phyloP scores from a whole-genome alignment of 2,329 filamentous ascomycete genomes.

The Calonectria pauciramosa region DNA sequence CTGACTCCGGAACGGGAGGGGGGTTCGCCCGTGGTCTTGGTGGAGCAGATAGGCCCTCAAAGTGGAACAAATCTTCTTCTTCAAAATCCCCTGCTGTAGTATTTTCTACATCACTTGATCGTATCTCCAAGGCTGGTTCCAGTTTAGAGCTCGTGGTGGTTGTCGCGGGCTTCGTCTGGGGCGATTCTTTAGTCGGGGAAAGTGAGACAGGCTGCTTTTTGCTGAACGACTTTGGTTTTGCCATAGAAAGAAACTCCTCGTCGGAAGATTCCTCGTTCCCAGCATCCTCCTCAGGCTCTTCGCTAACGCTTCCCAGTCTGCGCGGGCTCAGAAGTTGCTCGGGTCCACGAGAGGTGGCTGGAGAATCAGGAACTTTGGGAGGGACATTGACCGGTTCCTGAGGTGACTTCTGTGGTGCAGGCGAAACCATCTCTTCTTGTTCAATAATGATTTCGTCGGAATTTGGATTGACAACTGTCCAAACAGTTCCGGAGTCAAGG shows the following conservation, averaged over 20 bases:
- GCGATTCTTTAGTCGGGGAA: slow-evolving; percentile 28
- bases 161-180: slow-evolving; percentile 21
- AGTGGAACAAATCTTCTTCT: slow-evolving; percentile 61
- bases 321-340: slow-evolving; percentile 35
- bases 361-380: slow-evolving; percentile 36
- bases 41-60: slow-evolving; percentile 55
- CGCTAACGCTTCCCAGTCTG: slow-evolving; percentile 43
- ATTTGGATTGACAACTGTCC: slow-evolving; percentile 62
- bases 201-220: slow-evolving; percentile 44
- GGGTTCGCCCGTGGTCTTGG: slow-evolving; percentile 43
- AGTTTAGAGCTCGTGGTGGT: slow-evolving; percentile 15
- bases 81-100: slow-evolving; percentile 31
- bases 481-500: slow-evolving; percentile 64
- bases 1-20: slow-evolving; percentile 38
- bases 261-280: slow-evolving; percentile 54
- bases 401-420: slow-evolving; percentile 11
- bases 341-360: slow-evolving; percentile 28
- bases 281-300: slow-evolving; percentile 42
- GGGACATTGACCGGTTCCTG: slow-evolving; percentile 20
- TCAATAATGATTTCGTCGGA: slow-evolving; percentile 43
- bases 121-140: slow-evolving; percentile 17
- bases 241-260: slow-evolving; percentile 58
- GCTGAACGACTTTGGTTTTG: slow-evolving; percentile 49
- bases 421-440: slow-evolving; percentile 32
- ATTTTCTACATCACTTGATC: slow-evolving; percentile 4